Percentiles rank a stretch among this genome's conserved stretches.
phyloP scores from a whole-genome alignment of 163 green algal genomes.

The Trebouxiophyceae sp. region DNA sequence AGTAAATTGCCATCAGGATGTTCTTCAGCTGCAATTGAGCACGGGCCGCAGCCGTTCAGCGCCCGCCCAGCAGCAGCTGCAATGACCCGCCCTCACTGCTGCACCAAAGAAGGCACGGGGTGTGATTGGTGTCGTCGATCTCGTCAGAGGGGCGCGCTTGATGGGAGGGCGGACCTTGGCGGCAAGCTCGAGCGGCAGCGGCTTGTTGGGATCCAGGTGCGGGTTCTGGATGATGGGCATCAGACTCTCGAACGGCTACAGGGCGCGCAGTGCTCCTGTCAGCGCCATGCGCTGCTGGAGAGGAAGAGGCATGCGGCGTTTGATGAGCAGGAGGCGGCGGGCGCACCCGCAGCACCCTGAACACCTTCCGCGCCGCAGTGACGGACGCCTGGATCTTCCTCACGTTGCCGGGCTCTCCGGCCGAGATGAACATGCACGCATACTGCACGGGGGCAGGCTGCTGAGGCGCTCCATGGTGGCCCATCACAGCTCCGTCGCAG shows the following conservation, averaged over 20 bases:
- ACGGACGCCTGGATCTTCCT: conserved; percentile 81
- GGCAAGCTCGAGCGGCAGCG: conserved; percentile 54
- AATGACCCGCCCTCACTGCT: neutral
- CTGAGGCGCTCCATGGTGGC: no score
- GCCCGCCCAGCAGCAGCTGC: neutral
- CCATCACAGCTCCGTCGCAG: no score
- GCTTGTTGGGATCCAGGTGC: conserved; percentile 48
- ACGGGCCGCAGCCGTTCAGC: neutral
- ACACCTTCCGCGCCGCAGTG: conserved; percentile 82
- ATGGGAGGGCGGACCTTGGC: conserved; percentile 64
- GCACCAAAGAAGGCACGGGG: neutral
- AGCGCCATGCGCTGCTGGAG: no score
- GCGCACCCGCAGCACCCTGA: conserved; percentile 73
- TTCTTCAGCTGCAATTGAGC: conserved; percentile 70
- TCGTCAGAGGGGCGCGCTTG: no score
- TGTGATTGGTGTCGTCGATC: neutral
- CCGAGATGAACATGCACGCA: conserved; percentile 78
- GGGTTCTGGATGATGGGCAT: conserved; percentile 66
- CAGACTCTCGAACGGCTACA: conserved; percentile 73
- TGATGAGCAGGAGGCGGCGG: no score
- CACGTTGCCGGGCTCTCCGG: conserved; percentile 74
- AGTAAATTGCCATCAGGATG: conserved; percentile 85
- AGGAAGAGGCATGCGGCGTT: no score
- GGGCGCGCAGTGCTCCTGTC: no score
- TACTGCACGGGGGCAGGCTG: conserved; percentile 79